Evolutionary conservation across 441 rosid genomes (phyloP), one percentile per base, ranked within the genome.

Genomic region (Pelargonium myrrhifolium): DNA sequence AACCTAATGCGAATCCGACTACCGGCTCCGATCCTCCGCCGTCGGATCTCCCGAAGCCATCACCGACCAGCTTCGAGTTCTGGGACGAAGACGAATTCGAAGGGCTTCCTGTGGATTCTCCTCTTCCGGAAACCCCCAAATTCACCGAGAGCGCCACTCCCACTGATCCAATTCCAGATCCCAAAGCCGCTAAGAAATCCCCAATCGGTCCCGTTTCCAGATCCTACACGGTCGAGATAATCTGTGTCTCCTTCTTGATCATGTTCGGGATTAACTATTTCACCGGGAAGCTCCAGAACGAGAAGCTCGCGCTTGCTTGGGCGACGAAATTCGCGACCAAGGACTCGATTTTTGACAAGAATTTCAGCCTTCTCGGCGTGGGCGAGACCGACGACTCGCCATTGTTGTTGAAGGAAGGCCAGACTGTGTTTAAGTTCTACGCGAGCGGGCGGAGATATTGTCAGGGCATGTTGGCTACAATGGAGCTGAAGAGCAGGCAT

Each of bases 41-140:
- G 28, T 72, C 72, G 65, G 76, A 71, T 67, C 64, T 65, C 42
- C 71, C 76, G 53, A 80, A 65, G 63, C 80, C 78, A 31, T 77
- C 77, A 1, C 63, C 78, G 12, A 62, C 79, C 49, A 21, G 87
- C 9, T 84, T 92, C 58, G 96, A 88, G 3, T 86, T 81, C 66
- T 92, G 96, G 98, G 97, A 92, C 64, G 98, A 92, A 67, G 98
- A 92, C 65, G 98, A 93, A 76, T 93, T 93, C 76, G 97, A 93
- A 70, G 97, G 97, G 20, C 75, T 93, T 1, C 97, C 93, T 3
- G 26, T 72, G 0, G 72, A 81, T 28, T 76, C 75, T 22, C 77
- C 72, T 3, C 71, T 78, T 4, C 35, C 28, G 1, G 83, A 84
- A 9, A 20, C 77, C 22, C 70, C 75, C 0, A 17, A 64, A 64